These are phyloP conservation scores for Diphasiastrum complanatum DNA, from an alignment of 83 land plant genomes.

Conservation along the genomic window DNA sequence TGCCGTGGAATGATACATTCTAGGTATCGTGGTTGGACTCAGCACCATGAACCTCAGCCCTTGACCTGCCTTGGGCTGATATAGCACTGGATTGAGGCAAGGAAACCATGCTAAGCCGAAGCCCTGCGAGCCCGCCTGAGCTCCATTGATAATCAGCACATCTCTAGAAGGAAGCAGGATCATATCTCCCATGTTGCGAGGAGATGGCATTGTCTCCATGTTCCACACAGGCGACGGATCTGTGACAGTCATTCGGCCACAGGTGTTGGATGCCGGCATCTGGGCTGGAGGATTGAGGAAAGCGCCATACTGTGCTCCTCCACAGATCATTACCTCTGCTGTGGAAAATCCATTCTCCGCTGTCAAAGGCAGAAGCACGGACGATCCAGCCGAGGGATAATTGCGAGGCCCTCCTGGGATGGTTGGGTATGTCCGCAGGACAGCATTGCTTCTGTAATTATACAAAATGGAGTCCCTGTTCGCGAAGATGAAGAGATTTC, in stretches of 20 bases:
- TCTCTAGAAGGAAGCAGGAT: conserved; percentile 16
- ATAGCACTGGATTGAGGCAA: conserved; percentile 9
- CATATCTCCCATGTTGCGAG: conserved; percentile 24
- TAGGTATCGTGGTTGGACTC: conserved; percentile 1
- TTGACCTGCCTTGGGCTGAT: background rate
- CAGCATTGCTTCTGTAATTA: conserved; percentile 27
- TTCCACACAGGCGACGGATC: conserved; percentile 11
- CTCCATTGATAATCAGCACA: conserved; percentile 13
- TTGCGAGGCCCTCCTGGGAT: conserved; percentile 45
- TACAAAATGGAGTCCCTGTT: conserved; percentile 43
- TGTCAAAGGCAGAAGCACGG: conserved; percentile 42
- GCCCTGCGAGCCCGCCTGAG: conserved; percentile 5
- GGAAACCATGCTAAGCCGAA: conserved; percentile 3
- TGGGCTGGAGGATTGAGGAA: background rate
- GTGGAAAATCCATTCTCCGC: conserved; percentile 24
- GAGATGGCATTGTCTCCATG: conserved; percentile 21
- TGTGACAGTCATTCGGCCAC: conserved; percentile 12
- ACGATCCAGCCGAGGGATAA: conserved; percentile 58
- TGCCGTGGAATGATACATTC: conserved; percentile 16
- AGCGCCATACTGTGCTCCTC: conserved; percentile 47
- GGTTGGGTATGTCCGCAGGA: conserved; percentile 30
- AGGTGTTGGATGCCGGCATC: background rate
- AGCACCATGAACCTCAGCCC: conserved; percentile 9
- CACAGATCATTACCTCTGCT: conserved; percentile 67
- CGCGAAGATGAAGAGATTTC: conserved; percentile 52